Evolutionary conservation across 768 basidiomycete species (phyloP), one percentile per base, ranked within the genome.

Genomic region (Flagelloscypha sp.): DNA sequence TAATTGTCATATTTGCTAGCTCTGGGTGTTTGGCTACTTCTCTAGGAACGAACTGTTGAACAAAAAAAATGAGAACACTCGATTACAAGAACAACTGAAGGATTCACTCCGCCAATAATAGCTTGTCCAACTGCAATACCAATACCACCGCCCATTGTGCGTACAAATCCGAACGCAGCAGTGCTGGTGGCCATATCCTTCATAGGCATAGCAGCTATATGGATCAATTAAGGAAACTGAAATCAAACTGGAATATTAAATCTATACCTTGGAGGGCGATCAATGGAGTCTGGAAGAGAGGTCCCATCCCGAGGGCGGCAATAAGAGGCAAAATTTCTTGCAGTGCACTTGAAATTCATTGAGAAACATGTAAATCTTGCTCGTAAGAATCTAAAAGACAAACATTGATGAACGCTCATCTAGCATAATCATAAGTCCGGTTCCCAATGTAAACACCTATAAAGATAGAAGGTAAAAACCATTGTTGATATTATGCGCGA

Each of bases 171-270:
- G 48, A 80, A 82, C 0, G 76, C 75, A 1, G 71, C 62, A 0
- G 86, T 86, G 35, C 75, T 76, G 2, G 86, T 86, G 2, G 86
- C 84, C 84, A 89, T 86, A 44, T 89, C 84, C 46, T 76, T 79
- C 11, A 85, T 48, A 0, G 88, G 88, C 86, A 92, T 92, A 1
- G 86, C 79, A 1, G 85, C 84, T n/a, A n/a, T n/a, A n/a, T n/a
- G n/a, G n/a, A n/a, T n/a, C n/a, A n/a, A n/a, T n/a, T n/a, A n/a
- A n/a, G n/a, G n/a, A n/a, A n/a, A n/a, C n/a, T n/a, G n/a, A n/a
- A n/a, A n/a, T n/a, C n/a, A n/a, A n/a, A n/a, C n/a, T n/a, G n/a
- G n/a, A n/a, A n/a, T n/a, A n/a, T n/a, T n/a, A n/a, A n/a, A n/a
- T n/a, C n/a, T n/a, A n/a, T n/a, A n/a, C n/a, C n/a, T 57, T 90